These are phyloP conservation scores for Mycena leptocephala DNA, from an alignment of 768 basidiomycete species.

Conservation along the genomic window DNA sequence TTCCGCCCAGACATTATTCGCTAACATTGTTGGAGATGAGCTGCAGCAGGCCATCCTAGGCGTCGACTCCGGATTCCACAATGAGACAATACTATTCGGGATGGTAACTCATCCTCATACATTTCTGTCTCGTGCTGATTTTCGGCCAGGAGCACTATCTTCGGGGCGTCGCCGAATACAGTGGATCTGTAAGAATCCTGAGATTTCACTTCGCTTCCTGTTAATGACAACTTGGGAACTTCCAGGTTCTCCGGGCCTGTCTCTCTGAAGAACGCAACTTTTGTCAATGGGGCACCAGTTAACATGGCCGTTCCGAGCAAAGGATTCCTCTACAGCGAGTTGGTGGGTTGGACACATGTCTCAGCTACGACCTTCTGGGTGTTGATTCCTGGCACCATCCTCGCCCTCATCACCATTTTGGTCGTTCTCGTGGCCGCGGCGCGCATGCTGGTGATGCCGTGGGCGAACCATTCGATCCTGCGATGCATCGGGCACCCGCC, in stretches of 20 bases:
- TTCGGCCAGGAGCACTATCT: neutral
- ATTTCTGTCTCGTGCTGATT: neutral
- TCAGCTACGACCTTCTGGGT: neutral
- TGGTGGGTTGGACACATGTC: neutral
- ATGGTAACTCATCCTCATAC: neutral
- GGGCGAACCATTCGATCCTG: no score
- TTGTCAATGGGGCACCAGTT: neutral
- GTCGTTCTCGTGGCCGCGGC: neutral
- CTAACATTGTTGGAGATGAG: neutral
- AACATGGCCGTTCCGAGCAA: neutral
- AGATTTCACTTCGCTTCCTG: neutral
- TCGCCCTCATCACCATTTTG: neutral
- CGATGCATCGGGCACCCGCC: no score
- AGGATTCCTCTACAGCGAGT: neutral
- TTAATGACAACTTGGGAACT: no score
- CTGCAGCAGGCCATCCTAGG: neutral
- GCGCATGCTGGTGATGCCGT: no score
- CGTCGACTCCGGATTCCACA: neutral
- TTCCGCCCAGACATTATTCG: neutral
- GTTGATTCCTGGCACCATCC: neutral
- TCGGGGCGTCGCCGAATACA: neutral
- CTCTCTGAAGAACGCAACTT: neutral
- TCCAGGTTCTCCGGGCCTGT: neutral
- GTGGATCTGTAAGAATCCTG: neutral
- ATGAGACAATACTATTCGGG: neutral